Evolutionary conservation across 1,284 basidiomycete species (phyloP).

Genomic region (Heimioporus retisporus): DNA sequence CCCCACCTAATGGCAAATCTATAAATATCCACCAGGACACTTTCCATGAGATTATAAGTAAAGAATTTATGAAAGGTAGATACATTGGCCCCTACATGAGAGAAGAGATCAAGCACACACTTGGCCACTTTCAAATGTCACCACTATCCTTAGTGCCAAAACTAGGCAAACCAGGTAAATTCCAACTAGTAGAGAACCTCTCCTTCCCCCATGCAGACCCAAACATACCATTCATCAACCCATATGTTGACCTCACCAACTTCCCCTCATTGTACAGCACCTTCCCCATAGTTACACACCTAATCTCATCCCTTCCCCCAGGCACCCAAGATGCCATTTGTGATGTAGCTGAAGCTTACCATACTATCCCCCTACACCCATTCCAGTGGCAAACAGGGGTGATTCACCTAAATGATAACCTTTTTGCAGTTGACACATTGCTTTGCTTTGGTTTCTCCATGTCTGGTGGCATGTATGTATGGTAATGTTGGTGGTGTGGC

Average conservation of each 20-base stretch:
- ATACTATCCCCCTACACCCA: constrained; percentile 13
- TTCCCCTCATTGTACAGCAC: constrained; percentile 3
- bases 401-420: not conserved
- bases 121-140: not conserved
- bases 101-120: fast-evolving
- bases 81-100: not conserved
- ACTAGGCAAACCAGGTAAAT: constrained; percentile 2
- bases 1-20: constrained; percentile 1
- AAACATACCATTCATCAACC: not conserved
- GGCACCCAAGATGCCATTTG: not conserved
- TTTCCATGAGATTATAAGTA: not conserved
- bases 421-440: too few relatives aligned
- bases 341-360: constrained; percentile 13
- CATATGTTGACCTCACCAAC: not conserved
- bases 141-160: not conserved
- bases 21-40: not conserved
- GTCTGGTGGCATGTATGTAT: constrained; percentile 43
- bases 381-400: constrained; percentile 16
- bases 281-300: not conserved
- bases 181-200: constrained; percentile 1
- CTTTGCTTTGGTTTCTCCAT: constrained; percentile 44
- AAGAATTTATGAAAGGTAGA: not conserved
- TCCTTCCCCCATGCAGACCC: not conserved
- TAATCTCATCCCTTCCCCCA: not conserved
- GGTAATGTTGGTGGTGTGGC: constrained; percentile 42